phyloP scores from a whole-genome alignment of 192 early-diverging fungal genomes.

The Funneliformis mosseae region DNA sequence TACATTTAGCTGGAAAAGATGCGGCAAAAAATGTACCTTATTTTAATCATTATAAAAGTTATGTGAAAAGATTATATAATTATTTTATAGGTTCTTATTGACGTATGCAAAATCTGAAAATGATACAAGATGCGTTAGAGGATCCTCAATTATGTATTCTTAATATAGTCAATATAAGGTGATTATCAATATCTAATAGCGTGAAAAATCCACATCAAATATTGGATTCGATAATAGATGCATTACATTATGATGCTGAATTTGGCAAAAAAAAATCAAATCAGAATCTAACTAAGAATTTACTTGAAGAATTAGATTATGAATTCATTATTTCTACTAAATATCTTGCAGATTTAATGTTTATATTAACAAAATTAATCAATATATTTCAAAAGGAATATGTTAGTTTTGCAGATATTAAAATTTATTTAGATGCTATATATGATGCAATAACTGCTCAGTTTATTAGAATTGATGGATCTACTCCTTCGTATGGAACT shows the following conservation, averaged over 20 bases:
- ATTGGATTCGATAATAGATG: too few species aligned
- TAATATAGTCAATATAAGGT: not conserved
- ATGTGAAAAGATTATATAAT: too few species aligned
- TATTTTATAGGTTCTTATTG: too few species aligned
- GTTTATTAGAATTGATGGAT: not conserved
- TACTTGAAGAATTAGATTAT: not conserved
- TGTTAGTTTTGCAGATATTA: not conserved
- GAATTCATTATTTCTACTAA: not conserved
- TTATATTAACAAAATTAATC: not conserved
- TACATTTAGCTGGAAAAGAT: too few species aligned
- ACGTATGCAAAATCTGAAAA: too few species aligned
- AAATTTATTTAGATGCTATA: not conserved
- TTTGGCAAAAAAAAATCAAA: too few species aligned
- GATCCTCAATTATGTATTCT: too few species aligned
- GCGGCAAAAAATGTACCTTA: too few species aligned
- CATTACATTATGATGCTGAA: too few species aligned
- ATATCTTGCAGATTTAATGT: not conserved
- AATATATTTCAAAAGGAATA: too few species aligned
- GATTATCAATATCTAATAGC: not conserved
- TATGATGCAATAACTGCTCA: not conserved
- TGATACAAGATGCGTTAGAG: too few species aligned
- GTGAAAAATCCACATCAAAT: not conserved
- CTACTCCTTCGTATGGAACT: not conserved
- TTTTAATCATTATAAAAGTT: too few species aligned
- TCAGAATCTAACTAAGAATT: not conserved